Evolutionary conservation across 495 filamentous ascomycete species (phyloP).

Genomic region (Cercophora sp.): DNA sequence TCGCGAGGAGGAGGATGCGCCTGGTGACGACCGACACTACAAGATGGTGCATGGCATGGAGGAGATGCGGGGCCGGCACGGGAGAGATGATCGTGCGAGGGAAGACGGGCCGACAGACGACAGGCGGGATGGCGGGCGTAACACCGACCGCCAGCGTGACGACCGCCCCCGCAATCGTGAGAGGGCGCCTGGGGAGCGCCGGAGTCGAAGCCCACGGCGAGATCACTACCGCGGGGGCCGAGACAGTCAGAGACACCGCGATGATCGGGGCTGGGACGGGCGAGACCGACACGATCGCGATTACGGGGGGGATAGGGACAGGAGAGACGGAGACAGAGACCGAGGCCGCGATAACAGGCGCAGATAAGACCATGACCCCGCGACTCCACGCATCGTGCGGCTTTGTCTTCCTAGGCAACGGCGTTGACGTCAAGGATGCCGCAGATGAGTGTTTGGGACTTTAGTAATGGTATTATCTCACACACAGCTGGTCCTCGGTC

Average conservation of each 20-base stretch:
- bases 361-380: no score
- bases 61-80: slow-evolving; percentile 49
- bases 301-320: slow-evolving; percentile 18
- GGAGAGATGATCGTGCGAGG: slow-evolving; percentile 20
- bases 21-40: slow-evolving; percentile 52
- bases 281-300: slow-evolving; percentile 17
- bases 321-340: slow-evolving; percentile 16
- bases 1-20: slow-evolving; percentile 58
- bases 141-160: slow-evolving; percentile 4
- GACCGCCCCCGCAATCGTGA: slow-evolving; percentile 17
- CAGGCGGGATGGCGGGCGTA: slow-evolving; percentile 7
- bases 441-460: no score
- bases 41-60: slow-evolving; percentile 81
- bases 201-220: slow-evolving; percentile 39
- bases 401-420: no score
- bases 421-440: no score
- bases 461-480: no score
- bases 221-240: slow-evolving; percentile 32
- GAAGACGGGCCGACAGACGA: slow-evolving; percentile 3
- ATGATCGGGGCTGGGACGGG: slow-evolving; percentile 7
- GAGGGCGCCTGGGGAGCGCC: slow-evolving; percentile 13
- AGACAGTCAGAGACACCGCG: background rate
- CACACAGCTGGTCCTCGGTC: no score
- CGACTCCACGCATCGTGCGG: no score
- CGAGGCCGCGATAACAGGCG: slow-evolving; percentile 13